Evolutionary conservation across 352 stramenopile genomes (phyloP).

Genomic region (Chrysophaeum taylorii): DNA sequence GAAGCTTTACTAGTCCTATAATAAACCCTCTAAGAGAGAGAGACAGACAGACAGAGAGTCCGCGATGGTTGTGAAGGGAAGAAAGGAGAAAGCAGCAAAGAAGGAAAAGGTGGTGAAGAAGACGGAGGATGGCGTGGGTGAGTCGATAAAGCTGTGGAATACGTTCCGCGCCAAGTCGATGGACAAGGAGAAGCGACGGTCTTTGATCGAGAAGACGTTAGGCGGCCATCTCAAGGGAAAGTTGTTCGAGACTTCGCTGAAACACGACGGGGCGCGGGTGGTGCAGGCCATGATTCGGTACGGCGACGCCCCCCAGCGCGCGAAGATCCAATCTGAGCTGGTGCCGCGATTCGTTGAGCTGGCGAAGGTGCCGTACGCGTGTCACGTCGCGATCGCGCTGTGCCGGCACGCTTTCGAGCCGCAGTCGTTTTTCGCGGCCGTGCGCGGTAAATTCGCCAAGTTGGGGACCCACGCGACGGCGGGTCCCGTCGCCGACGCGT

Average conservation of each 20-base stretch:
- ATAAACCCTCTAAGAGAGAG: too few species aligned
- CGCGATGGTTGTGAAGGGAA: too few species aligned
- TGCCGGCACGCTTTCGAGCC: background rate
- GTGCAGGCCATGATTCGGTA: conserved; percentile 1
- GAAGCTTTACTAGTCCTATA: too few species aligned
- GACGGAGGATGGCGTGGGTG: background rate
- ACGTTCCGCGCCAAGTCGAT: background rate
- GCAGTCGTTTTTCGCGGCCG: background rate
- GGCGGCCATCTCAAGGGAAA: background rate
- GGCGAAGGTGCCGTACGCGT: background rate
- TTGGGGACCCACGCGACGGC: background rate
- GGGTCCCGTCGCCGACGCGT: background rate
- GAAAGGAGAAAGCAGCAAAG: background rate
- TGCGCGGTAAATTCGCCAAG: background rate
- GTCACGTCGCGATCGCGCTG: background rate
- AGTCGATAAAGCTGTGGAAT: conserved; percentile 1
- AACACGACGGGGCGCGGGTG: conserved; percentile 9
- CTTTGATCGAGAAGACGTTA: background rate
- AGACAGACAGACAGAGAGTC: too few species aligned
- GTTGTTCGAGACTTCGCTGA: conserved; percentile 5
- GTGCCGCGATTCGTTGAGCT: background rate
- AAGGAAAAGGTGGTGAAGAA: background rate
- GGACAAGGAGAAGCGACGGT: background rate
- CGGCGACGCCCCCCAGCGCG: background rate
- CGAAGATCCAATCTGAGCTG: background rate